Evolutionary conservation across 345 rosid species (phyloP), one percentile per base, ranked within the genome.

Genomic region (Streptanthus diversifolius): DNA sequence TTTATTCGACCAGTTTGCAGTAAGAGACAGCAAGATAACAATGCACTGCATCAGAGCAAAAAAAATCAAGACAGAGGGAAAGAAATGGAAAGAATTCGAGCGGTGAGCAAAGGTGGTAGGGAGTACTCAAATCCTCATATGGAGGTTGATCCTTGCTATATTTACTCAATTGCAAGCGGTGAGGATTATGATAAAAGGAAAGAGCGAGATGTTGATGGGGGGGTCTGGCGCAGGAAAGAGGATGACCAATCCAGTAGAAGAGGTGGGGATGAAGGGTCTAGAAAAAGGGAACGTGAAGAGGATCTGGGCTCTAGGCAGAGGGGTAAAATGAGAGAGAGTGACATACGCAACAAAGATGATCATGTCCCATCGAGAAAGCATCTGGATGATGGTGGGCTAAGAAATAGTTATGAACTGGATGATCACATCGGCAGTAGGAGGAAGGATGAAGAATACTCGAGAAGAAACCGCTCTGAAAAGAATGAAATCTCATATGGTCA

Each of bases 361-460:
- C 75, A 79, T 82, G 74, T 73, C 59, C 79, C 73, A 65, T 78
- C 79, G 11, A 86, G 92, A 79, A 95, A 90, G 76, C 93, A 84
- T 70, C 66, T 85, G 78, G 95, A 86, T 55, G 91, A 88, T 74
- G 91, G 90, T 47, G 80, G 69, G 74, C 77, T 84, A 48, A 84
- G 88, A 84, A 77, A 72, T 78, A 83, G 80, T 76, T 73, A 81
- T 79, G 95, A 87, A 51, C 58, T 68, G 47, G 91, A 86, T 77
- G 95, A 88, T 74, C 83, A 90, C 83, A 81, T 64, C 47, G 74
- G 78, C 83, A 95, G 87, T 85, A 83, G 90, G 81, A 88, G 86
- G 78, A 91, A 87, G 72, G 93, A 83, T 49, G 95, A 88, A 27
- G 98, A 95, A 39, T 84, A 82, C 80, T 19, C 69, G 40, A 83